These are phyloP conservation scores for Rugosomyces carneus DNA, from an alignment of 1,284 basidiomycete species.

Conservation along the genomic window DNA sequence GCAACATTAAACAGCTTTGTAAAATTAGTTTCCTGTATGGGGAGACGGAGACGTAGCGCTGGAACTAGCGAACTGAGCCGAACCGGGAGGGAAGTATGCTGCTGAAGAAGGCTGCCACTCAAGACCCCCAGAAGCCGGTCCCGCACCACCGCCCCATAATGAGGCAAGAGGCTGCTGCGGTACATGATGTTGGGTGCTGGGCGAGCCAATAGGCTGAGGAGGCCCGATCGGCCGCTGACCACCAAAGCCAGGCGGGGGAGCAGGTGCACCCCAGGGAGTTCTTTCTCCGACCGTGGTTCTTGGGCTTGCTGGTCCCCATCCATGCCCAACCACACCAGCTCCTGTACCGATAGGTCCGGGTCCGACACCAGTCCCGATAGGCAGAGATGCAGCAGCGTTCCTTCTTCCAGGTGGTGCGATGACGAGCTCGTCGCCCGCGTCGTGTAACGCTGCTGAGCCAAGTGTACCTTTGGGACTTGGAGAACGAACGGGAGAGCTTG, in stretches of 20 bases:
- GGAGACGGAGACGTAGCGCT: slow-evolving; percentile 44
- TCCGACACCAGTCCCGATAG: slow-evolving; percentile 27
- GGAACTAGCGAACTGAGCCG: slow-evolving; percentile 34
- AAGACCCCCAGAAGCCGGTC: slow-evolving; percentile 15
- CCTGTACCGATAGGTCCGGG: slow-evolving; percentile 7
- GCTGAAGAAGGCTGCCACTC: slow-evolving; percentile 44
- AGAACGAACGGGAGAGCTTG: slow-evolving; percentile 58
- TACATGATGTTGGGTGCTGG: slow-evolving; percentile 16
- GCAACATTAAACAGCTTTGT: background rate
- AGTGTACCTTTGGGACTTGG: slow-evolving; percentile 70
- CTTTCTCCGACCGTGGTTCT: slow-evolving; percentile 14
- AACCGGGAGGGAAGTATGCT: slow-evolving; percentile 32
- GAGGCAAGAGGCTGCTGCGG: slow-evolving; percentile 11
- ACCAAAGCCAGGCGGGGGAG: slow-evolving; percentile 15
- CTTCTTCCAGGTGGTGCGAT: slow-evolving; percentile 38
- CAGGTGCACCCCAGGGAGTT: slow-evolving; percentile 16
- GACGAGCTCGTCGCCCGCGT: slow-evolving; percentile 77
- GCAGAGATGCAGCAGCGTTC: slow-evolving; percentile 31
- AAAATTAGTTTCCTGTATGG: slow-evolving; percentile 36
- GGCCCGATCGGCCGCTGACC: slow-evolving; percentile 15
- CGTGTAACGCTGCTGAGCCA: slow-evolving; percentile 68
- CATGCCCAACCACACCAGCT: slow-evolving; percentile 7
- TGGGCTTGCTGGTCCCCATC: slow-evolving; percentile 18
- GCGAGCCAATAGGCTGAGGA: slow-evolving; percentile 14
- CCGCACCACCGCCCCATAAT: slow-evolving; percentile 14